Conservation (phyloP, 148 eudicot genomes). For the Rhododendron simsii region DNA sequence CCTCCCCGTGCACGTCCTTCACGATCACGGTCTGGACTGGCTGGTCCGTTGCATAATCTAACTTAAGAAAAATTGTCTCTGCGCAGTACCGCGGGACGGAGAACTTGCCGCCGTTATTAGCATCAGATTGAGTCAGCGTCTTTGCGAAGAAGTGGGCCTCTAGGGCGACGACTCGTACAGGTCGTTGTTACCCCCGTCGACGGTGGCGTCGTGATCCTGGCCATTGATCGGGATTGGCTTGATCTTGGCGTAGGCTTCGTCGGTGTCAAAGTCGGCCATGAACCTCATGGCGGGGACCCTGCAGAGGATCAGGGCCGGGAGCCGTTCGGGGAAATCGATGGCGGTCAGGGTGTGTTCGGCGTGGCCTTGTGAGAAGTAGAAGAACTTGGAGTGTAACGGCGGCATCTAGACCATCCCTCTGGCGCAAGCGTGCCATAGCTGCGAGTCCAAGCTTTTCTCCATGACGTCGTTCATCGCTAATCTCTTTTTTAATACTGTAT, state of each 20-base stretch:
- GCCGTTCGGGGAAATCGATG: constrained; percentile 34
- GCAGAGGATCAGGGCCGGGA: constrained; percentile 38
- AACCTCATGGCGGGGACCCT: constrained; percentile 35
- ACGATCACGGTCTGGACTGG: constrained; percentile 46
- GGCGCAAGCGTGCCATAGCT: constrained; percentile 59
- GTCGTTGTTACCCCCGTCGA: not conserved
- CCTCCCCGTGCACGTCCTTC: constrained; percentile 54
- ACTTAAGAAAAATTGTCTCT: constrained; percentile 53
- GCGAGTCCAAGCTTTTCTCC: constrained; percentile 41
- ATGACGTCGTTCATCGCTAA: too few relatives aligned
- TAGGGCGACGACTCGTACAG: constrained; percentile 20
- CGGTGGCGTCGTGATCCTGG: constrained; percentile 7
- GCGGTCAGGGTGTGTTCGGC: constrained; percentile 40
- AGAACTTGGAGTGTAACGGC: constrained; percentile 33
- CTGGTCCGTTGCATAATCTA: constrained; percentile 52
- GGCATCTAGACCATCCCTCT: constrained; percentile 63
- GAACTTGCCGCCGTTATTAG: constrained; percentile 73
- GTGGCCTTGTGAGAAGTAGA: constrained; percentile 58
- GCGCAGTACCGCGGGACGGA: constrained; percentile 71
- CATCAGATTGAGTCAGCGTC: constrained; percentile 65
- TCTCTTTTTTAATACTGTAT: too few relatives aligned
- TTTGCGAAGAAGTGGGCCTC: constrained; percentile 53
- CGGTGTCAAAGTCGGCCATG: constrained; percentile 47
- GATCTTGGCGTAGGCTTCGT: constrained; percentile 47
- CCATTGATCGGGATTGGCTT: constrained; percentile 36